Conservation (phyloP, 75 land plant genomes). For the Larix kaempferi region DNA sequence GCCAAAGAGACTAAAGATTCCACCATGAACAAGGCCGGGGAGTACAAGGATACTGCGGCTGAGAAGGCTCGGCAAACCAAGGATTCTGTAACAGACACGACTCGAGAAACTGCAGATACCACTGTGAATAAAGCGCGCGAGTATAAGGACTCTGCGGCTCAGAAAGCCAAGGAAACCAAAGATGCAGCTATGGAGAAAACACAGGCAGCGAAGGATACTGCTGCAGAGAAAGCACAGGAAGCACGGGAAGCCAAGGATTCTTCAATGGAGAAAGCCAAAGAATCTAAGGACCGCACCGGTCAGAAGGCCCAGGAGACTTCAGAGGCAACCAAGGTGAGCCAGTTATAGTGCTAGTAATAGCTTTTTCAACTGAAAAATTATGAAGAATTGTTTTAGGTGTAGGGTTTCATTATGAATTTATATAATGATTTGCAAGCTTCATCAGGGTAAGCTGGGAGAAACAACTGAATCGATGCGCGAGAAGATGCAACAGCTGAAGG, state of each 20-base stretch:
- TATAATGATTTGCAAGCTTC: neutral
- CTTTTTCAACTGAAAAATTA: neutral
- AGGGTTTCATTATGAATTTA: neutral
- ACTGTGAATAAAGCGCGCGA: slow-evolving; percentile 21
- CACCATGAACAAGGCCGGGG: neutral
- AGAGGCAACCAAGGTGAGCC: slow-evolving; percentile 14
- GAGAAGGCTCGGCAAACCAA: slow-evolving; percentile 18
- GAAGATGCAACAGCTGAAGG: slow-evolving; percentile 41
- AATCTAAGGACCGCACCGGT: slow-evolving; percentile 16
- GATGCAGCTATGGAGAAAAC: slow-evolving; percentile 14
- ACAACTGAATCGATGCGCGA: slow-evolving; percentile 20
- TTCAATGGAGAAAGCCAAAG: slow-evolving; percentile 17
- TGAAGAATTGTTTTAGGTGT: no score
- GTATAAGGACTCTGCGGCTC: slow-evolving; percentile 11
- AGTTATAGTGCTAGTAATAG: neutral
- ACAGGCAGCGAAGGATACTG: slow-evolving; percentile 13
- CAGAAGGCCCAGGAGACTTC: slow-evolving; percentile 26
- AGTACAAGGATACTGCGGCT: slow-evolving; percentile 12
- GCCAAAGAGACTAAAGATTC: slow-evolving; percentile 9
- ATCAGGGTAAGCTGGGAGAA: slow-evolving; percentile 26
- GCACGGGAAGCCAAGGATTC: slow-evolving; percentile 24
- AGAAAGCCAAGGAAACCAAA: slow-evolving; percentile 3
- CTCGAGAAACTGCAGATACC: slow-evolving; percentile 17
- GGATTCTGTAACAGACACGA: slow-evolving; percentile 19
- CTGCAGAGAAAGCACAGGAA: slow-evolving; percentile 20